A percentile compares a stretch with the other conserved stretches of the same genome.
phyloP scores from a whole-genome alignment of 129 eudicot species.

The Apium graveolens region DNA sequence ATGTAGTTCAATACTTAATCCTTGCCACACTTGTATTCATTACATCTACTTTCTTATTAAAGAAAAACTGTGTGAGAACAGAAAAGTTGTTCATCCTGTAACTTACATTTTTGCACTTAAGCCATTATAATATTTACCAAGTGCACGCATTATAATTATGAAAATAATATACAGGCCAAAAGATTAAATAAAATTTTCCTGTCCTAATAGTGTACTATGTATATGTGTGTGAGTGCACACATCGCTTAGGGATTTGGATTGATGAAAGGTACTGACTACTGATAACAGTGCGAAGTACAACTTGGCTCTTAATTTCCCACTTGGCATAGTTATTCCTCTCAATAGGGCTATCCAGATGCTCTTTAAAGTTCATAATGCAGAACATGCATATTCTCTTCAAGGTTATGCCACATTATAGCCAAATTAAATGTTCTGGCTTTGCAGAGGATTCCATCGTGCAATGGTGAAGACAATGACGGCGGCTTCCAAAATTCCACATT shows the following conservation, averaged over 20 bases:
- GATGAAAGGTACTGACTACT: background rate
- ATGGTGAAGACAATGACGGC: slow-evolving; percentile 92
- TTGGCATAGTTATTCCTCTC: background rate
- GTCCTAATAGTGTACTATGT: background rate
- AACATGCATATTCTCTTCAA: background rate
- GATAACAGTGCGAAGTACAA: background rate
- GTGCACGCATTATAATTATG: background rate
- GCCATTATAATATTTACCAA: background rate
- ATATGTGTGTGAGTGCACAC: background rate
- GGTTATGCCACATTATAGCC: background rate
- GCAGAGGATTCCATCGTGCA: slow-evolving; percentile 96
- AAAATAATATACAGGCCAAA: background rate
- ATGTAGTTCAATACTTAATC: background rate
- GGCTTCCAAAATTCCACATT: slow-evolving; percentile 89
- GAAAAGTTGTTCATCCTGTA: slow-evolving; percentile 4
- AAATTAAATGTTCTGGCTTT: slow-evolving; percentile 16
- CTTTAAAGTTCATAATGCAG: background rate
- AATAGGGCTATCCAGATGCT: background rate
- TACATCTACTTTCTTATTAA: background rate
- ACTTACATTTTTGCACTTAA: background rate
- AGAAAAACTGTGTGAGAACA: background rate
- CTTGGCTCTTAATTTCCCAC: background rate
- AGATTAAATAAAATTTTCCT: background rate
- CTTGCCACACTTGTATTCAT: background rate
- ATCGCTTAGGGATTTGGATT: background rate